Conservation (phyloP, 345 rosid species). For the Eucalyptus tenuipes region DNA sequence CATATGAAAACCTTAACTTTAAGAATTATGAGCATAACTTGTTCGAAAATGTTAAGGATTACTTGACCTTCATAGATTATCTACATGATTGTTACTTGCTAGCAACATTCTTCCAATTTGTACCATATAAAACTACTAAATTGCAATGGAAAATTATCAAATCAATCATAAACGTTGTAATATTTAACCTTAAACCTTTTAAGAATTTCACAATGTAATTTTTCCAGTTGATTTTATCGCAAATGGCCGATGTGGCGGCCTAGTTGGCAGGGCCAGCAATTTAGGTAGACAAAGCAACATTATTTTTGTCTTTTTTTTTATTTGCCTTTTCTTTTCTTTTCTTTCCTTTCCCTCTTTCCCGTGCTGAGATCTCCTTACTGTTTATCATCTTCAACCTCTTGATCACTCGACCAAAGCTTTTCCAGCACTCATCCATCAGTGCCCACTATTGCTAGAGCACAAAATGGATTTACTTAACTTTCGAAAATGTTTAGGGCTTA, state of each 20-base stretch:
- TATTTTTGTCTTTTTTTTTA: neutral
- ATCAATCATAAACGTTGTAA: neutral
- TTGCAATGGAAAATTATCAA: neutral
- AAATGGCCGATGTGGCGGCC: fast-evolving
- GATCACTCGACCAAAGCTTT: neutral
- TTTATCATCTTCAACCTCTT: neutral
- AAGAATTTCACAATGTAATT: too few relatives aligned
- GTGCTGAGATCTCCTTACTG: neutral
- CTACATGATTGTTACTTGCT: neutral
- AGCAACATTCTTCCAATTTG: neutral
- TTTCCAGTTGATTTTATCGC: too few relatives aligned
- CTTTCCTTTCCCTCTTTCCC: neutral
- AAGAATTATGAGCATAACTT: neutral
- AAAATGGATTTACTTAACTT: neutral
- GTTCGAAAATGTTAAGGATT: neutral
- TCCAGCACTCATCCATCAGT: neutral
- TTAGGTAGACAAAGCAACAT: neutral
- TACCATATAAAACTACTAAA: neutral
- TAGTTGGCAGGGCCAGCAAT: neutral
- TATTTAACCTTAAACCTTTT: neutral
- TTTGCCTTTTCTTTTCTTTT: too few relatives aligned
- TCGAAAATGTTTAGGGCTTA: neutral
- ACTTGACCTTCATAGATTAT: neutral
- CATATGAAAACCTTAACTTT: neutral
- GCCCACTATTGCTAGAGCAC: neutral